Base-by-base conservation (phyloP, 768 basidiomycete species). In the Lentinula guzmanii region DNA sequence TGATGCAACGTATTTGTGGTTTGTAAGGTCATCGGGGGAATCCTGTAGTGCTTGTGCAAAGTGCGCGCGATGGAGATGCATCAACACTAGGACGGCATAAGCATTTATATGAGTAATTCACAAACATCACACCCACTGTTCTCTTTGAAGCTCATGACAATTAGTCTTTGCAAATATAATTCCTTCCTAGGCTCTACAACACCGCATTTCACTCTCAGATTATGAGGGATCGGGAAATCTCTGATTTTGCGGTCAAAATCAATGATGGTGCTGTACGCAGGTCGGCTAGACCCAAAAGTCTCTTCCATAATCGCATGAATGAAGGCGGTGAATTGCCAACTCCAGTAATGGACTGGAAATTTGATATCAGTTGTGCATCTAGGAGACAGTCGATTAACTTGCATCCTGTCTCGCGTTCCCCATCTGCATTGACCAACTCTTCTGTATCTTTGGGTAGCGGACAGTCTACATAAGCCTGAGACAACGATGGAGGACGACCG, bases 31-130 rank as follows among this genome's bases (percentile, higher is more conserved):
- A 7, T 71, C 65, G 0, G 85, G 83, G 53, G 76, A 74, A 50
- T 89, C 87, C 55, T 82, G 81, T 18, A 91, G 70, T 0, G 87
- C 86, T 65, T 84, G 84, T 2, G 83, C 83, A 66, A 90, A 86
- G 69, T 87, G 89, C 15, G 82, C 76, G 33, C 88, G 78, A 67
- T 90, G 89, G 15, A 91, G 75, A 65, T 83, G 84, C 34, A 90
- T 72, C 37, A 89, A 74, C 0, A 81, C 87, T 87, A 61, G 0
- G 21, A n/a, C 2, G 4, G 24, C 35, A 41, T 9, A 18, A 52
- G 18, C 7, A 21, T 21, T 15, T 21, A 24, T 16, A 10, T 52
- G 55, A 8, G n/a, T 10, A 34, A 28, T 16, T 21, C 2, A 8
- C 8, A 1, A 8, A 35, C 31, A 39, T 10, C 18, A 5, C 18